Base-by-base conservation (phyloP, 2,329 filamentous ascomycete species). In the Exophiala sideris region DNA sequence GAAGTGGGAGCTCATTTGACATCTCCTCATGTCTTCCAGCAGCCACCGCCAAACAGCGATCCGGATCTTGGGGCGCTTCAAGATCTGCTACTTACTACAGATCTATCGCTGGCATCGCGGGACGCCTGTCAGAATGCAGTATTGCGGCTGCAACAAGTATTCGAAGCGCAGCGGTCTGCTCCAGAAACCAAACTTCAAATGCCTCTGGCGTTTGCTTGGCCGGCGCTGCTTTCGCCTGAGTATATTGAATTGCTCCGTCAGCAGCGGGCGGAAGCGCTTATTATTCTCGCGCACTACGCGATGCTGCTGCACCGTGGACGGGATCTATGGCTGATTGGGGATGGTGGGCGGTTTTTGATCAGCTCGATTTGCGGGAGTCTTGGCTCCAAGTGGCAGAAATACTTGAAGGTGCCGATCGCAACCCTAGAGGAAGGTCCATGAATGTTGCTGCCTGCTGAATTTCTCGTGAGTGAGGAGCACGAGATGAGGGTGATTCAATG, bases 211-310 rank as follows among this genome's bases (percentile, higher is more conserved):
- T 66, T 67, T 14, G 62, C 64, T 7, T 73, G 70, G 70, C 68
- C 67, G 3, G 69, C 71, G 38, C 65, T 61, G 36, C 44, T 71
- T 33, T 63, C 65, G 2, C 48, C 62, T 9, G 57, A 63, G 18
- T 73, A 66, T 42, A 50, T 73, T 41, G 67, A 71, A 24, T 54
- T 67, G 21, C 47, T 73, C 5, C 65, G 66, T 5, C 68, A 71
- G 45, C 66, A 64, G n/a, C 65, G 65, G n/a, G 66, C 69, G 1
- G 55, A 73, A 47, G 67, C 71, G 0, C 60, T 67, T 41, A 52
- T 66, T 40, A 64, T 66, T 21, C 58, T 67, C 33, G 65, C 64
- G 14, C 58, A 67, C 44, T 66, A 62, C 51, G 58, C 62, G 12
- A 62, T 62, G 7, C 46, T 67, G 20, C 40, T 66, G 18, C 58